Evolutionary conservation across 768 basidiomycete species (phyloP), one percentile per base, ranked within the genome.

Genomic region (Termitomyces sp.): DNA sequence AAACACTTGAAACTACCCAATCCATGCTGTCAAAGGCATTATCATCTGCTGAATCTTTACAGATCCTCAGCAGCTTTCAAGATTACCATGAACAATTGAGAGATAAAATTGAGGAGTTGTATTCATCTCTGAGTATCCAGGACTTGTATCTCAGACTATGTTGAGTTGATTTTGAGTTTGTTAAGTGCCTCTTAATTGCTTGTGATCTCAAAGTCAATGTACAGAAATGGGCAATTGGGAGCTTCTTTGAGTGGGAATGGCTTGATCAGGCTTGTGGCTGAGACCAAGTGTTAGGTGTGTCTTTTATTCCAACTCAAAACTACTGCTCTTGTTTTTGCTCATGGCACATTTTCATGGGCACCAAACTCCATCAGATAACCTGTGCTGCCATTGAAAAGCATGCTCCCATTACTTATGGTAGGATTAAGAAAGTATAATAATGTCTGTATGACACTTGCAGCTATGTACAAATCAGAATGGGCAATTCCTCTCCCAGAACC

Each of bases 351-450:
- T 11, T 34, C 8, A 12, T 12, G 12, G 34, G 34, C 3, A 34
- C 34, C 11, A 34, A 34, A 11, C 34, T 34, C 11, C 28, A 28
- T 56, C 73, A 73, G 55, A 54, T 60, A 2, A 72, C 72, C 1
- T 56, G 69, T 5, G 64, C 64, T 30, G 63, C 68, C 1, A 75
- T 76, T 11, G 28, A 61, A 0, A 68, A 67, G 44, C 63, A 69
- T 6, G 62, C 61, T 16, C 73, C 70, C 0, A 67, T 72, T n/a
- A 0, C 60, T 75, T 0, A 30, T 68, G 2, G 51, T 34, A 1
- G 62, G 68, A 0, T 68, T 76, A 19, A 37, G 55, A 5, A 72
- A 67, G 50, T 71, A 60, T 51, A 70, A 72, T 39, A 45, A 16
- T 4, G 60, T 65, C 35, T 68, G 70, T 55, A 65, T 59, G 6